Evolutionary conservation across 805 yeast genomes (phyloP), one percentile per base, ranked within the genome.

Genomic region (Wickerhamiella allomyrinae): DNA sequence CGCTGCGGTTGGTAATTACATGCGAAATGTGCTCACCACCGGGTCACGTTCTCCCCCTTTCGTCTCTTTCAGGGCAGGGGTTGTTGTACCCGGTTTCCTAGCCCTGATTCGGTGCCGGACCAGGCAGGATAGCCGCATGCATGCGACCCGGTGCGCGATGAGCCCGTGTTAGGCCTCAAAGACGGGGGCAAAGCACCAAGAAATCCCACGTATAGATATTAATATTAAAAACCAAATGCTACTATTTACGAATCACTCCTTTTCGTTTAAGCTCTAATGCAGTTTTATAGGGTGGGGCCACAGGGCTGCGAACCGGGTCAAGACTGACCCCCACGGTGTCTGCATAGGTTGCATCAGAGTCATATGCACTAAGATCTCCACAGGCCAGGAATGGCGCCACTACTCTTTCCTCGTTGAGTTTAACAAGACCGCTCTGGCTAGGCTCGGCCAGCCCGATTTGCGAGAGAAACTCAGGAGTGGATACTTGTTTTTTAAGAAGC

Each of bases 321-420:
- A 91, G 62, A 45, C 85, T 77, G 23, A 57, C 50, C 6, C 62
- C 59, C 15, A 57, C 59, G 23, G 74, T 76, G 29, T 77, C 56
- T 2, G 54, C 60, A 57, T 91, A 91, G 0, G 97, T 89, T 0
- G 98, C 98, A 62, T 91, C 98, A 0, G 95, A 83, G 59, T 91
- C 98, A 41, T 79, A 81, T 51, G 81, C 81, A 34, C 76, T 69
- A 44, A 91, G 67, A 54, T 86, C 95, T 33, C 98, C 98, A 62
- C 98, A 91, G 0, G 97, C 95, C 45, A 91, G 67, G 53, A 89
- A 89, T n/a, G 86, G 85, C 0, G 95, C 96, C 20, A 91, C 74
- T 9, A 65, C 60, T 48, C 96, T 66, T 49, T 79, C 83, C 50
- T 81, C 91, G 4, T 40, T 31, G 19, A 46, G 51, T 3, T 37